phyloP scores from a whole-genome alignment of 164 flowering plant genomes.

The Santalum album region DNA sequence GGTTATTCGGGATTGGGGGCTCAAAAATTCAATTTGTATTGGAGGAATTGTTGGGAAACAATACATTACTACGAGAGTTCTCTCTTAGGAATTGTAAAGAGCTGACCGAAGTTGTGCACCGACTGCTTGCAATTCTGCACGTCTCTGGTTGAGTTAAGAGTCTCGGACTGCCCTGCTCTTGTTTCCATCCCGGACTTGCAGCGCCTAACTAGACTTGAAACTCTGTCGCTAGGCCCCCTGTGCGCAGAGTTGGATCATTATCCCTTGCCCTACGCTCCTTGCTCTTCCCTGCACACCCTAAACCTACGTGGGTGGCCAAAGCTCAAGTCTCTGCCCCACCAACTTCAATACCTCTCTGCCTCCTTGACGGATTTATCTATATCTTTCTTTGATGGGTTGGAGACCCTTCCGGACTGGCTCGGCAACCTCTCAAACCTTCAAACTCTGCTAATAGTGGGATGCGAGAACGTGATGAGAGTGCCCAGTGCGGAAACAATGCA shows the following conservation, averaged over 20 bases:
- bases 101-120: too few relatives aligned
- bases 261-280: neutral
- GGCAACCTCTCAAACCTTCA: slow-evolving; percentile 3
- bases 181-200: neutral
- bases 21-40: neutral
- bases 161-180: too few relatives aligned
- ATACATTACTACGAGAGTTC: neutral
- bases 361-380: neutral
- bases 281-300: neutral
- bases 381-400: neutral
- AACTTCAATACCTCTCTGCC: slow-evolving; percentile 3
- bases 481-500: slow-evolving; percentile 1
- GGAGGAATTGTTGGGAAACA: slow-evolving; percentile 6
- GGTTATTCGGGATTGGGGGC: neutral
- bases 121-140: too few relatives aligned
- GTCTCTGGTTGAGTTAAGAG: too few relatives aligned
- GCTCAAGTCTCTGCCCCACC: slow-evolving; percentile 7
- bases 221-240: neutral
- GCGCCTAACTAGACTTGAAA: neutral
- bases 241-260: neutral
- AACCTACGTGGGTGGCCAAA: slow-evolving; percentile 1
- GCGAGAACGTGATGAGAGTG: neutral
- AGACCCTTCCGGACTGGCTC: slow-evolving; percentile 2
- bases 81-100: too few relatives aligned
- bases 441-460: neutral